Conservation (phyloP, 768 basidiomycete genomes). For the Mycena galopus region DNA sequence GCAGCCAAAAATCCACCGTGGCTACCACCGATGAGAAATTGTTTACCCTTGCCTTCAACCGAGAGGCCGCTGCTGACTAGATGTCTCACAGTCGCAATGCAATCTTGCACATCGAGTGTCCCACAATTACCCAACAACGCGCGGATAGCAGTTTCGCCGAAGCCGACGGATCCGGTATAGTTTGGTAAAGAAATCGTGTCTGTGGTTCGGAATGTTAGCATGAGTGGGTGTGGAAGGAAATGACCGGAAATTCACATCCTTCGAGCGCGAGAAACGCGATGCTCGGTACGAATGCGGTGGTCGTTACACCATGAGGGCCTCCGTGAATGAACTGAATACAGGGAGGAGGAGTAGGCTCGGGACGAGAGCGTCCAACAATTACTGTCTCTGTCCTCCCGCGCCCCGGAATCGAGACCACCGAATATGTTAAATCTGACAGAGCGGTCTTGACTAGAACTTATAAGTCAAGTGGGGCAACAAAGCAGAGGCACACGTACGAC, state of each 20-base stretch:
- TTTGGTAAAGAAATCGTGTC: conserved; percentile 74
- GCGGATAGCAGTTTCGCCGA: conserved; percentile 71
- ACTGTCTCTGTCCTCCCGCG: conserved; percentile 68
- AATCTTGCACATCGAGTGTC: conserved; percentile 74
- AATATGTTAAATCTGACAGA: conserved; percentile 55
- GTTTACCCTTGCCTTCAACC: conserved; percentile 58
- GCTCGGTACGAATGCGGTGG: conserved; percentile 61
- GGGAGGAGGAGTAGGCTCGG: conserved; percentile 50
- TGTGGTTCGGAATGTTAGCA: conserved; percentile 39
- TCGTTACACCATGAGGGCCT: conserved; percentile 67
- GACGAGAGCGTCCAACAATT: conserved; percentile 53
- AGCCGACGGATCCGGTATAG: conserved; percentile 78
- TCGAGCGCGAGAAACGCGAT: conserved; percentile 64
- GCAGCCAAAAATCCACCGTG: conserved; percentile 78
- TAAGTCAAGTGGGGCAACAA: background rate
- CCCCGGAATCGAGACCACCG: conserved; percentile 63
- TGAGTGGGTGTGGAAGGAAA: background rate
- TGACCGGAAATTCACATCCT: conserved; percentile 64
- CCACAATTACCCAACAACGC: conserved; percentile 72
- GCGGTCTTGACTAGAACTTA: conserved; percentile 54
- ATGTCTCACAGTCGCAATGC: conserved; percentile 65
- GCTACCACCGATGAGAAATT: conserved; percentile 73
- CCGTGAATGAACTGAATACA: conserved; percentile 72
- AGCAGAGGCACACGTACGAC: conserved; percentile 50
- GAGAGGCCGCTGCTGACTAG: conserved; percentile 66